Evolutionary conservation across 768 basidiomycete genomes (phyloP), one percentile per base, ranked within the genome.

Genomic region (Auriscalpium microsporum): DNA sequence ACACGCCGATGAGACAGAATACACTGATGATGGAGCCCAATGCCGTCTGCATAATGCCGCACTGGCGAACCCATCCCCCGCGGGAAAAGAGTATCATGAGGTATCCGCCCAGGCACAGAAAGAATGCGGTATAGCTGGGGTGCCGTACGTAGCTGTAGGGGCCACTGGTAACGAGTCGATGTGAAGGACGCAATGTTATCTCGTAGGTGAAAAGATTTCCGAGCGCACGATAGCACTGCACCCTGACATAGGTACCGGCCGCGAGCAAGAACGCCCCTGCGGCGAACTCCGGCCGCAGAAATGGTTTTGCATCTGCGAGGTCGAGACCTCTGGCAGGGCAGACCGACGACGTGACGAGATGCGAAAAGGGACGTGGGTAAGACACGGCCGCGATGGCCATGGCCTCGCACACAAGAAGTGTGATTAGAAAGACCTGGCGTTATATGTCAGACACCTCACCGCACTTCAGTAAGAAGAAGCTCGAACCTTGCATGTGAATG

Each of bases 101-200:
- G 21, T 45, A 47, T 11, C 49, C 55, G 34, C 14, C 17, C 19
- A 36, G 16, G 28, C 42, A n/a, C 21, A 56, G 50, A 23, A 42
- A 10, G 17, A 37, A 36, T n/a, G 45, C 57, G 40, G 36, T 56
- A 46, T 61, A 61, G 38, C 53, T 52, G 23, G 60, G 60, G 40
- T 61, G 60, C 5, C 60, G 60, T 14, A 58, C 60, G 16, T 50
- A 16, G 10, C 49, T 23, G 48, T 61, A 61, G 21, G 60, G 58
- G 21, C 60, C 60, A 23, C 40, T 56, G 16, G 44, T 53, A 8
- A 58, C 44, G 19, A 61, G 55, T 47, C 33, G 17, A 45, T 55
- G 54, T 3, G 34, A 33, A n/a, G 38, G 19, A 21, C 56, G 49
- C 11, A 58, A 33, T 16, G 56, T 45, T 33, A 57, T 36, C 11